phyloP scores from a whole-genome alignment of 331 rosid genomes.

The Saraca asoca region DNA sequence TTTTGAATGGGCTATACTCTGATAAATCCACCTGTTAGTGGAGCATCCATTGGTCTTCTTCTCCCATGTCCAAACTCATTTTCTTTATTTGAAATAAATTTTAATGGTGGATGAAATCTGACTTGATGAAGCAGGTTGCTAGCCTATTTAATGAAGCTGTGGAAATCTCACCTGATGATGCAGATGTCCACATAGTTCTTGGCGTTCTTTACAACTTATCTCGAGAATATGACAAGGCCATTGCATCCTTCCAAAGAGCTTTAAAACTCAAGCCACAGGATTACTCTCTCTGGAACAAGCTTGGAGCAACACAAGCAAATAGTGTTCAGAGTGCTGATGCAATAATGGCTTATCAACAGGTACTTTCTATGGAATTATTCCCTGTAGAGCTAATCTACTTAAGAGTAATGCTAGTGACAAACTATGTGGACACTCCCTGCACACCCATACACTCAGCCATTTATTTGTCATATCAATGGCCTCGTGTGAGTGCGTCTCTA shows the following conservation, averaged over 20 bases:
- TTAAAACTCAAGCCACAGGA: slow-evolving; percentile 89
- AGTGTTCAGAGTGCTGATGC: slow-evolving; percentile 99
- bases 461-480: slow-evolving; percentile 20
- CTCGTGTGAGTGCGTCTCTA: neutral
- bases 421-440: too few species aligned
- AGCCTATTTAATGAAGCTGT: slow-evolving; percentile 92
- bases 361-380: slow-evolving; percentile 36
- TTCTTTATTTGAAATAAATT: too few species aligned
- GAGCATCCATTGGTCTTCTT: too few species aligned
- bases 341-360: slow-evolving; percentile 96
- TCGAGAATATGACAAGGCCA: slow-evolving; percentile 93
- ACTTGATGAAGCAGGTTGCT: slow-evolving; percentile 56
- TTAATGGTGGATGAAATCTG: too few species aligned
- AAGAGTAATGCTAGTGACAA: too few species aligned
- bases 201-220: slow-evolving; percentile 92
- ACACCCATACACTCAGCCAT: neutral
- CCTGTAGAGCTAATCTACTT: slow-evolving; percentile 9
- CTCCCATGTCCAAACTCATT: too few species aligned
- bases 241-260: slow-evolving; percentile 79
- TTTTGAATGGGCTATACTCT: too few species aligned
- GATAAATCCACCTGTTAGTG: too few species aligned
- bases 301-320: slow-evolving; percentile 99
- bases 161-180: slow-evolving; percentile 82
- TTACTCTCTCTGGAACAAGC: slow-evolving; percentile 99
- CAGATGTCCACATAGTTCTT: slow-evolving; percentile 93